phyloP scores from a whole-genome alignment of 768 basidiomycete species.

The Amanita polypyramis region DNA sequence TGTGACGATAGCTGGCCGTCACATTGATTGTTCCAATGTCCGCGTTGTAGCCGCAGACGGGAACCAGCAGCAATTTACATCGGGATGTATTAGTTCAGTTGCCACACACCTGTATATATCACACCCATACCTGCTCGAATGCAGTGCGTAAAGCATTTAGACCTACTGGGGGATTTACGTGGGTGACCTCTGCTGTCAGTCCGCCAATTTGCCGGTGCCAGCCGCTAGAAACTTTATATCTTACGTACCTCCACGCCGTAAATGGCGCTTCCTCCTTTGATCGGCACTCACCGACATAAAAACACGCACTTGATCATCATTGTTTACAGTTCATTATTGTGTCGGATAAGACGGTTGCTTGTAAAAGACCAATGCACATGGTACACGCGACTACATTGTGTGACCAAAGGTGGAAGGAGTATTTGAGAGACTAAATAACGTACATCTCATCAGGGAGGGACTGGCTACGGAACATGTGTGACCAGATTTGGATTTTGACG shows the following conservation, averaged over 20 bases:
- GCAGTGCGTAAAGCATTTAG: background rate
- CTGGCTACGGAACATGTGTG: background rate
- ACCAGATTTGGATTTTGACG: background rate
- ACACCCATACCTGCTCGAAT: background rate
- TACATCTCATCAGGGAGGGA: background rate
- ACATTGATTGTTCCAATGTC: background rate
- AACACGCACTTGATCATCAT: background rate
- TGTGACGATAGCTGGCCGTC: background rate
- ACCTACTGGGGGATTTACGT: background rate
- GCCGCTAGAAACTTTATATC: constrained; percentile 1
- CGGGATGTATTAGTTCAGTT: background rate
- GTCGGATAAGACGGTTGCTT: background rate
- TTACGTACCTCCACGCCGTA: constrained; percentile 8
- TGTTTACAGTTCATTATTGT: background rate
- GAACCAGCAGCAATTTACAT: background rate
- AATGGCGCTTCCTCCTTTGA: constrained; percentile 4
- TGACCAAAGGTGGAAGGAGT: background rate
- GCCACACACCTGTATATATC: background rate
- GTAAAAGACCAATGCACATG: background rate
- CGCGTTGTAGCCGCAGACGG: background rate
- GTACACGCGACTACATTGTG: background rate
- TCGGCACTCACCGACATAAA: background rate
- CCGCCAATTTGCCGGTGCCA: constrained; percentile 4
- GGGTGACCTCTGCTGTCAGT: background rate
- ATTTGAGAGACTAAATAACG: background rate